phyloP scores from a whole-genome alignment of 83 land plant genomes.

The Isoetes engelmannii region DNA sequence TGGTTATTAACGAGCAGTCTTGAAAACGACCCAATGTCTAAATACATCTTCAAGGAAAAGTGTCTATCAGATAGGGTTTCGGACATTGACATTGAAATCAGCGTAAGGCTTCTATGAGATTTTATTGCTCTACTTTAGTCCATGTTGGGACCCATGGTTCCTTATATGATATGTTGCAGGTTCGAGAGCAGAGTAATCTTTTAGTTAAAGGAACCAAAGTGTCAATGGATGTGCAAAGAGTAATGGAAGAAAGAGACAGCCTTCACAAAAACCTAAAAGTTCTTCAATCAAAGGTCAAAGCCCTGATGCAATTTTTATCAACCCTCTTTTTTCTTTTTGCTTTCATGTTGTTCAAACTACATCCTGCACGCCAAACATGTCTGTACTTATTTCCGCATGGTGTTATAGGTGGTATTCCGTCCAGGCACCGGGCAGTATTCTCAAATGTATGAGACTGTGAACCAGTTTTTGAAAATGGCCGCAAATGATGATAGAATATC shows the following conservation, averaged over 20 bases:
- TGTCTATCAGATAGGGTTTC: conserved; percentile 4
- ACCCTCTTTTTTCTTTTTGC: no score
- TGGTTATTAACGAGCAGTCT: conserved; percentile 16
- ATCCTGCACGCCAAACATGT: no score
- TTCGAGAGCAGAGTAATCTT: conserved; percentile 27
- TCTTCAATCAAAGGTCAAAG: conserved; percentile 1
- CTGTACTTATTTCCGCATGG: no score
- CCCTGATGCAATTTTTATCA: neutral
- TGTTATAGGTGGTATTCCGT: no score
- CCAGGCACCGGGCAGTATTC: no score
- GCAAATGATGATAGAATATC: no score
- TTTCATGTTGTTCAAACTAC: no score
- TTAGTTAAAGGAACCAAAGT: conserved; percentile 24
- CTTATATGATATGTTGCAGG: conserved; percentile 6
- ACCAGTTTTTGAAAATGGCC: no score
- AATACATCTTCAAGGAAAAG: conserved; percentile 18
- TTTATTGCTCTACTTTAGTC: neutral
- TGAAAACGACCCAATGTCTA: conserved; percentile 31
- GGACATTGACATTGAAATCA: conserved; percentile 22
- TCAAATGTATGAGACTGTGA: no score
- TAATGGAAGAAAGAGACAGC: conserved; percentile 7
- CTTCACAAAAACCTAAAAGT: conserved; percentile 14
- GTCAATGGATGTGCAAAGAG: neutral
- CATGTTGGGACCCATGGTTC: neutral
- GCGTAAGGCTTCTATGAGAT: conserved; percentile 7